Percentiles rank a stretch among this genome's conserved stretches.
Conservation (phyloP, 345 rosid genomes). For the Hypericum perforatum region DNA sequence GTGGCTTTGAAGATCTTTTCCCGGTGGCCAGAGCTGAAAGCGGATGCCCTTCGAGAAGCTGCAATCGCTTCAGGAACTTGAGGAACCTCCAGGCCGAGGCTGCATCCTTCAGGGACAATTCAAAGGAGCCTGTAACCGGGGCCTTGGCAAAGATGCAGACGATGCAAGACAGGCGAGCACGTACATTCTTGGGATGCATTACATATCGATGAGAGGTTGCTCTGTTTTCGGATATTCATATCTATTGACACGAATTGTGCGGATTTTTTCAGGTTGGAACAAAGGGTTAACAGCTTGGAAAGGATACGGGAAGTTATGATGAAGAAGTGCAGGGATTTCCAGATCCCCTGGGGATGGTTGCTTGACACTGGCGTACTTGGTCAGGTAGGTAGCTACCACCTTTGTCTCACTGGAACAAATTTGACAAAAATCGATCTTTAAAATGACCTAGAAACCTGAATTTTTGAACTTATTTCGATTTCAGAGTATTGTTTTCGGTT, state of each 20-base stretch:
- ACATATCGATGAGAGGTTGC: too few species aligned
- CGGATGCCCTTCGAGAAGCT: constrained; percentile 83
- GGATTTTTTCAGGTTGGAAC: constrained; percentile 58
- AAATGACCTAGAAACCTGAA: too few species aligned
- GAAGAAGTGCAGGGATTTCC: constrained; percentile 68
- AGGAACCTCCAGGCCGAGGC: constrained; percentile 54
- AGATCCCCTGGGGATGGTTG: constrained; percentile 98
- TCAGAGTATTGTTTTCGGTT: too few species aligned
- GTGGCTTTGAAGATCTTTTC: constrained; percentile 91
- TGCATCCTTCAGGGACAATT: constrained; percentile 45
- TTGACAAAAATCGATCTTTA: too few species aligned
- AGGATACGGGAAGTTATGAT: constrained; percentile 47
- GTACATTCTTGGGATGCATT: constrained; percentile 24
- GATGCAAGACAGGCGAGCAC: constrained; percentile 95
- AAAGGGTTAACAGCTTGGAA: constrained; percentile 49
- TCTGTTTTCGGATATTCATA: background rate
- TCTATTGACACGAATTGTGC: constrained; percentile 20
- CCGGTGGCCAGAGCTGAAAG: constrained; percentile 87
- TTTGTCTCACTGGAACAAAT: too few species aligned
- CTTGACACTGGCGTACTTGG: constrained; percentile 64
- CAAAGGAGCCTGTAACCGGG: constrained; percentile 37
- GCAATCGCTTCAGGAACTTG: constrained; percentile 57
- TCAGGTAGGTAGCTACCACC: constrained; percentile 54
- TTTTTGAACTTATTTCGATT: too few species aligned
- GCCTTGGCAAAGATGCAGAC: constrained; percentile 55